Evolutionary conservation across 495 filamentous ascomycete genomes (phyloP), one percentile per base, ranked within the genome.

Genomic region (Aspergillus sclerotioniger): DNA sequence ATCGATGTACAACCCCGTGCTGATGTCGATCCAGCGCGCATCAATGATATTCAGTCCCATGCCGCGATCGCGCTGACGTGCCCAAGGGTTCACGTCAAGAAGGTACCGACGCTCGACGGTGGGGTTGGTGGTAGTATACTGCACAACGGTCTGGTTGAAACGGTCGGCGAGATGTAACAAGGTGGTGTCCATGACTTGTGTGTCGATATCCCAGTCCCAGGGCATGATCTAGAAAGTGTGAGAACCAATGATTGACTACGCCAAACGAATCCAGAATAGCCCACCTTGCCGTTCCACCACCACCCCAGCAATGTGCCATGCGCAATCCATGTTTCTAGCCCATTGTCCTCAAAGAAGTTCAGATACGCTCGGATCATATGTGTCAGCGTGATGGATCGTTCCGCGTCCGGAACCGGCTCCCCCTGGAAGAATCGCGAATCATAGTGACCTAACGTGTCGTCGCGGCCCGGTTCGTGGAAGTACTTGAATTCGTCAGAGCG

Each of bases 181-280:
- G 0, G 89, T 91, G 13, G 76, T 70, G 10, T 76, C 78, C 28
- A 82, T 83, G 20, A 95, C 85, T 71, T 95, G 90, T 3, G 86
- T 88, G 66, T 95, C 90, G n/a, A 95, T 76, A 69, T 95, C 90
- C 80, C 84, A 90, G 68, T 95, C 90, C 90, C 90, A 95, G 9
- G 90, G 90, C 63, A 93, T 83, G 65, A 91, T 82, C 74, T 84
- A 56, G 15, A 41, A 32, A 9, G 31, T 46, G 13, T 48, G 37
- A 44, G 41, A 43, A 17, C 35, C 15, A 47, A 39, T 6, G 10
- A 4, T 20, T 3, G 45, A 50, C 47, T 16, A 25, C 15, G 15
- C 19, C 39, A 39, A 16, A 43, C 10, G 21, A n/a, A 3, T 43
- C 0, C 9, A 15, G 1, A 8, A 46, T 10, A 28, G 25, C 62